Conservation (phyloP, 2,329 filamentous ascomycete species). For the Pseudogymnoascus sp. region DNA sequence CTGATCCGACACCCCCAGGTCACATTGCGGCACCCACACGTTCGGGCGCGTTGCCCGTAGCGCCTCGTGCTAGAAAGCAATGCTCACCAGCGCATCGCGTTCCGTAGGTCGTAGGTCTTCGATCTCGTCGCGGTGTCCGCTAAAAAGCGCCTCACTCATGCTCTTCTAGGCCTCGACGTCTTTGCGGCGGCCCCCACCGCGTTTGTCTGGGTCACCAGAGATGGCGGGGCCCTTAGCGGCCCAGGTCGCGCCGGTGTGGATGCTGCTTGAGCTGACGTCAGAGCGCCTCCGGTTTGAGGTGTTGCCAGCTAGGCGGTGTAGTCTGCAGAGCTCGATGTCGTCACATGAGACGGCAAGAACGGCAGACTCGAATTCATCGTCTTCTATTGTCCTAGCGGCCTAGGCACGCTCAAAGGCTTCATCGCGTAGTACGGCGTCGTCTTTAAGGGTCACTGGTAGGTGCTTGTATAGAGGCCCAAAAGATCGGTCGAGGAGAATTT, state of each 20-base stretch:
- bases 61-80: slow-evolving; percentile 87
- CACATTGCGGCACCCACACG: slow-evolving; percentile 90
- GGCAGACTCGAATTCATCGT: slow-evolving; percentile 42
- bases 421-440: slow-evolving; percentile 87
- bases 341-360: no score
- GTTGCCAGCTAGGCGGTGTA: no score
- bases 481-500: slow-evolving; percentile 71
- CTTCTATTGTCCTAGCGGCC: slow-evolving; percentile 60
- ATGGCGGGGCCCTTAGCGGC: slow-evolving; percentile 25
- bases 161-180: slow-evolving; percentile 35
- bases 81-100: slow-evolving; percentile 74
- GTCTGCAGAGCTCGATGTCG: no score
- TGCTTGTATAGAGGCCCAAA: slow-evolving; percentile 84
- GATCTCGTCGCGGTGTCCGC: slow-evolving; percentile 83
- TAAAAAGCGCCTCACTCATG: slow-evolving; percentile 76
- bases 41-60: slow-evolving; percentile 77
- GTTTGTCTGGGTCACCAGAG: no score
- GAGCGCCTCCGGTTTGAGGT: no score
- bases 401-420: slow-evolving; percentile 80
- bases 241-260: slow-evolving; percentile 23
- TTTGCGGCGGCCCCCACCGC: slow-evolving; percentile 37
- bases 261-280: no score
- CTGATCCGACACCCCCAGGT: slow-evolving; percentile 84
- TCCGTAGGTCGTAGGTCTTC: slow-evolving; percentile 90
- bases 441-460: slow-evolving; percentile 89